phyloP scores from a whole-genome alignment of 164 flowering plant species.

The Buxus sempervirens region DNA sequence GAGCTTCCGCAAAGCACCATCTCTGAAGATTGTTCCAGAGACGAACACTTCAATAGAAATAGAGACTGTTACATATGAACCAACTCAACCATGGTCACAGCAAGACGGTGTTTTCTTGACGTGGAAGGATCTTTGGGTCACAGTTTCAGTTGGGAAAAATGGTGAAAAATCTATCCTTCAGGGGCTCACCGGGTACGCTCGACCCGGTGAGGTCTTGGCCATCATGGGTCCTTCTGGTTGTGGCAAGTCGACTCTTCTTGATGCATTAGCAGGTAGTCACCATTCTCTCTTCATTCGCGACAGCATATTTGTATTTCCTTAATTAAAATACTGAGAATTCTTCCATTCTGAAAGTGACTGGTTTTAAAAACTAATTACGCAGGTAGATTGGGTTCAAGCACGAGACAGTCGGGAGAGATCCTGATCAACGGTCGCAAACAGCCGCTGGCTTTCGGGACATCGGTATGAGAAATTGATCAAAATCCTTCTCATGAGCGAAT shows the following conservation, averaged over 20 bases:
- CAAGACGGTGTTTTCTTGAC: slow-evolving; percentile 27
- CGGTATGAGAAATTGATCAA: slow-evolving; percentile 28
- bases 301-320: too few species aligned
- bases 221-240: slow-evolving; percentile 62
- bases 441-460: slow-evolving; percentile 58
- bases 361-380: slow-evolving; percentile 16
- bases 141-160: slow-evolving; percentile 19
- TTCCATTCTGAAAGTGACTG: too few species aligned
- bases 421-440: slow-evolving; percentile 59
- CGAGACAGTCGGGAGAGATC: slow-evolving; percentile 48
- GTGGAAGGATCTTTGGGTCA: slow-evolving; percentile 43
- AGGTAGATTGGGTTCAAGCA: slow-evolving; percentile 54
- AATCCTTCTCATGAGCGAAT: too few species aligned
- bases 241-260: slow-evolving; percentile 52
- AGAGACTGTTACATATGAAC: background rate
- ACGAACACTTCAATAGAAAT: background rate
- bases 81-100: background rate
- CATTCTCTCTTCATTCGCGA: too few species aligned
- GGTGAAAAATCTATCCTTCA: slow-evolving; percentile 24
- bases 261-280: slow-evolving; percentile 42
- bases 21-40: background rate
- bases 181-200: slow-evolving; percentile 41
- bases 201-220: slow-evolving; percentile 44
- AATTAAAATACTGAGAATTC: too few species aligned
- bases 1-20: background rate